Base-by-base conservation (phyloP, 192 early-diverging fungal genomes). In the Coemansia javaensis region DNA sequence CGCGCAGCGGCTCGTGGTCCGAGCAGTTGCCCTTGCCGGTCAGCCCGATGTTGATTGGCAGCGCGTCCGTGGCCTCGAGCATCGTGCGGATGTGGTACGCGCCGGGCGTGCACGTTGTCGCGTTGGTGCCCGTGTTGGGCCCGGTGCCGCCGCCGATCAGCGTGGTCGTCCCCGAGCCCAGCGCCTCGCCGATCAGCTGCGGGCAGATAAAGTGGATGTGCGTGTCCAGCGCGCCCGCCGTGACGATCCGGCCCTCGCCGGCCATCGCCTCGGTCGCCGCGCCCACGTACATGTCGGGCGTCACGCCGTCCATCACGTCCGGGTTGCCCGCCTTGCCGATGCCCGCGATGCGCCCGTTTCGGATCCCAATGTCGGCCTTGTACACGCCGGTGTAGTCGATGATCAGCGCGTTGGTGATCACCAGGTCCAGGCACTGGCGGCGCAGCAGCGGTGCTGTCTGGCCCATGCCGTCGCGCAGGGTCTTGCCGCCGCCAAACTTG, bases 271-370 rank as follows among this genome's bases (percentile, higher is more conserved):
- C 95, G 6, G 95, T 98, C 7, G 84, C 75, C 2, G 82, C 82
- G 38, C 95, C 95, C 27, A 92, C 83, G 22, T 84, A 61, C 91
- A 98, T 91, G 7, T 90, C 90, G 13, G 83, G 82, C 20, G 86
- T 86, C 9, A 98, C 88, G 14, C 84, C 87, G 11, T 89, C 88
- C 92, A 96, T 96, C n/a, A 93, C 85, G 61, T 94, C 88, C 4
- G 95, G 93, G 65, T 98, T 98, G 16, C 93, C 95, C 23, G 95
- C 89, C 65, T 98, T 98, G 33, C 93, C 94, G 44, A 98, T 96
- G 12, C 87, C 90, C n/a, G 69, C 75, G 52, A 98, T 96, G 22
- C 79, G 52, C 16, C 93, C 90, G 21, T 82, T 75, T 44, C 86
- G 86, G 46, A 98, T 82, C 42, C 95, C 95, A 65, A 98, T 95